Evolutionary conservation across 2,329 filamentous ascomycete genomes (phyloP).

Genomic region (Pestalotiopsis sp.): DNA sequence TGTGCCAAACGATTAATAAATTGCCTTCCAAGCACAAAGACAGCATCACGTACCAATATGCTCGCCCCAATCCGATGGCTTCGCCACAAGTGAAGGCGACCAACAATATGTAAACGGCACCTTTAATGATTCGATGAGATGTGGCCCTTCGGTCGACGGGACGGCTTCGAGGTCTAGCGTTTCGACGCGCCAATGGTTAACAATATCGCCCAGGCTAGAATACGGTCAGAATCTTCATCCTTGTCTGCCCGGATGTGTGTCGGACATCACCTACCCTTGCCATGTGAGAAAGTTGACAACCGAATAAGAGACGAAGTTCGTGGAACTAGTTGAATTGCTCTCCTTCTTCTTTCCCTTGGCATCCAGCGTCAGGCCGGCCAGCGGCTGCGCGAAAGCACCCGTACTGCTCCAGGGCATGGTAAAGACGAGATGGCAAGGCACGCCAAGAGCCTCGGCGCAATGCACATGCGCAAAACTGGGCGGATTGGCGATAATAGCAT

Average conservation of each 20-base stretch:
- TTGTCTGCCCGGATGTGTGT: too few species aligned
- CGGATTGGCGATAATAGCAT: conserved; percentile 79
- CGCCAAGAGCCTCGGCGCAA: conserved; percentile 73
- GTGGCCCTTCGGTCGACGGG: conserved; percentile 77
- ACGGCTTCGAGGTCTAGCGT: conserved; percentile 73
- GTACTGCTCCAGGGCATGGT: conserved; percentile 91
- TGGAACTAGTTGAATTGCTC: conserved; percentile 52
- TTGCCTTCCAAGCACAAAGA: background rate
- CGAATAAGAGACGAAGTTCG: conserved; percentile 79
- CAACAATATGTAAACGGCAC: conserved; percentile 89
- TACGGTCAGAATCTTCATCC: background rate
- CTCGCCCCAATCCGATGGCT: conserved; percentile 74
- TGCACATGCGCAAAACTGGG: conserved; percentile 79
- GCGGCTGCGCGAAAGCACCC: conserved; percentile 77
- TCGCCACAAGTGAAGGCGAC: conserved; percentile 79
- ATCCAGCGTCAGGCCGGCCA: conserved; percentile 65
- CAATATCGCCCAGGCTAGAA: conserved; percentile 71
- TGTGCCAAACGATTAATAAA: background rate
- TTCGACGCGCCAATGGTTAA: conserved; percentile 75
- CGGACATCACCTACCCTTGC: conserved; percentile 68
- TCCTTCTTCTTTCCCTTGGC: conserved; percentile 47
- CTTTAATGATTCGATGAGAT: conserved; percentile 70
- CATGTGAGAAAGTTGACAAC: conserved; percentile 86
- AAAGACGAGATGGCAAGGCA: conserved; percentile 85
- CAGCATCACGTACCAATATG: conserved; percentile 58